Base-by-base conservation (phyloP, 768 basidiomycete species). In the Tricholoma saponaceum region DNA sequence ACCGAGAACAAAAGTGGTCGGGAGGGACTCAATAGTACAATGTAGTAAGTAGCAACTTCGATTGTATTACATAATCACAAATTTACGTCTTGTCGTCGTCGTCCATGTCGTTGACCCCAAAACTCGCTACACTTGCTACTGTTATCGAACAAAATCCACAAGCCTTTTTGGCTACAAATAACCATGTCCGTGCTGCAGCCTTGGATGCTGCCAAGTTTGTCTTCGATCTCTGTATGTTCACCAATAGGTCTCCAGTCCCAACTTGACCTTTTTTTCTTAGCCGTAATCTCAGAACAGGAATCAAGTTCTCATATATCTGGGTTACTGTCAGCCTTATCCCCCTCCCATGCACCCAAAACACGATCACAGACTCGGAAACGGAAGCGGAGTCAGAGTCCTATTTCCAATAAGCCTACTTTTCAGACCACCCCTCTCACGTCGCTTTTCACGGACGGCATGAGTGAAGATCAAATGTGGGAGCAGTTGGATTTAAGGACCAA, bases 401-500 rank as follows among this genome's bases (percentile, higher is more conserved):
- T 67, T 14, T 70, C 69, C 33, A 65, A 69, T 28, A 71, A 67
- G 44, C 49, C 67, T 4, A 54, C 70, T 10, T 75, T 86, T 51
- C 67, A 76, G 52, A 74, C 74, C 23, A 97, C 96, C 0, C 95
- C 95, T 5, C 70, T 98, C 2, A 76, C 83, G 6, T 82, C 82
- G 33, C 80, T 99, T 18, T 90, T 85, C 58, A 76, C 86, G 12
- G 84, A 92, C 20, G 87, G 81, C 16, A 87, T 97, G 83, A 88
- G 86, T 62, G 80, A 83, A 22, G 90, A 92, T 56, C 95, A 96
- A 69, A 76, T 98, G 25, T 99, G 96, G 96, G 87, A 87, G 39
- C 96, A 99, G 73, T 70, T 98, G 55, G 96, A 98, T 67, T 76
- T 99, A 54, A 78, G 92, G 44, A 77, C 86, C 14, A 81, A 84